Evolutionary conservation across 2,329 filamentous ascomycete genomes (phyloP), one percentile per base, ranked within the genome.

Genomic region (Mariannaea sp.): DNA sequence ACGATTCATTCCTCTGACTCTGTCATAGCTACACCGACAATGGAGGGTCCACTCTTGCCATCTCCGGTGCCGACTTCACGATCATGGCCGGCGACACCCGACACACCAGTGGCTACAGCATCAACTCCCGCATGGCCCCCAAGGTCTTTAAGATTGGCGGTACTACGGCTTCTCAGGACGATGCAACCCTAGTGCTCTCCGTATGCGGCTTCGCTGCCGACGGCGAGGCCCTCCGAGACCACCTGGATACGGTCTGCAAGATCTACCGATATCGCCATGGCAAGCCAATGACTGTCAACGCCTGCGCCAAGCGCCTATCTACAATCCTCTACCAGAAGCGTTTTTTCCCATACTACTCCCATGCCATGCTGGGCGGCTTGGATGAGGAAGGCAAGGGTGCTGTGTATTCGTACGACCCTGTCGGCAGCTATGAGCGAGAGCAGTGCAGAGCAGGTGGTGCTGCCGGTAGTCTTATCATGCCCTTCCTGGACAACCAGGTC

Each of bases 181-280:
- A 92, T 65, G 89, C 91, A 46, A 89, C 86, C 49, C 89, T 99
- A 67, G 84, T 97, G 13, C 83, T 99, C 42, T 95, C 92, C 2
- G 93, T 99, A 0, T 93, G 96, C 36, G 94, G 94, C 40, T 99
- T 97, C 71, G 91, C 92, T 12, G 94, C 94, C 59, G 94, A 99
- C 73, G 94, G 94, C 55, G 86, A 92, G 68, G 93, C 94, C 29
- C 81, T 99, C 65, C 93, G 94, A 75, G 93, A 97, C 77, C 89
- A 91, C 60, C 84, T 97, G 60, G 93, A 97, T 72, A 87, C 90
- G 59, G 85, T 96, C 69, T 94, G 95, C 80, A 97, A 96, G 81
- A 96, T 97, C 88, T 97, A 97, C 84, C 90, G 89, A 68, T 97
- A 97, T 80, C 92, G 95, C 73, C 93, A 97, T 74, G 91, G 91